phyloP scores from a whole-genome alignment of 768 basidiomycete species.

The Paxillus ammoniavirescens region DNA sequence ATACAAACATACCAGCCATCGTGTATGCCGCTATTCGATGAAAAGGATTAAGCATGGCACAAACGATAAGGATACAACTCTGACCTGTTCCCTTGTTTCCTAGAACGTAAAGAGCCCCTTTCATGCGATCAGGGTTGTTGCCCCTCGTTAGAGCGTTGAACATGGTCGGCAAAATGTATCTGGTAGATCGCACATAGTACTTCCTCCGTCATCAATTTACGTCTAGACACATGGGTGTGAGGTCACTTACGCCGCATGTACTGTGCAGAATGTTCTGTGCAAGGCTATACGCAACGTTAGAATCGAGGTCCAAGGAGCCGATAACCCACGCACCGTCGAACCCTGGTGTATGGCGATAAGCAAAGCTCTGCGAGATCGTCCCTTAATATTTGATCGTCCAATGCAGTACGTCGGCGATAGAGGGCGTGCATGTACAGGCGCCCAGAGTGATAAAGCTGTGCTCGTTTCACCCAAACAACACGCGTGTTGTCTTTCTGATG shows the following conservation, averaged over 20 bases:
- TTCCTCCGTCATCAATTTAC: constrained; percentile 27
- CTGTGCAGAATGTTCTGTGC: constrained; percentile 65
- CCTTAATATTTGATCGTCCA: constrained; percentile 68
- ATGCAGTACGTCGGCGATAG: constrained; percentile 67
- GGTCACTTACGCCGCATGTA: constrained; percentile 55
- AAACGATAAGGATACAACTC: constrained; percentile 16
- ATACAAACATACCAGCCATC: constrained; percentile 52
- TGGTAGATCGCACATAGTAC: constrained; percentile 73
- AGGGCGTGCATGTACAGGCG: constrained; percentile 76
- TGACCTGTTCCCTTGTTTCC: constrained; percentile 70
- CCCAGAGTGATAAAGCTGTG: constrained; percentile 73
- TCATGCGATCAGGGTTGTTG: constrained; percentile 90
- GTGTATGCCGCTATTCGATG: constrained; percentile 57
- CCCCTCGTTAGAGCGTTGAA: constrained; percentile 67
- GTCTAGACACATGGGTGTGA: not conserved
- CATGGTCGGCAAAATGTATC: constrained; percentile 57
- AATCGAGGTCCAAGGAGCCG: not conserved
- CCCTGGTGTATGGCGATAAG: constrained; percentile 75
- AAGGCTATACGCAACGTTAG: constrained; percentile 43
- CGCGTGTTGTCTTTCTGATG: constrained; percentile 77
- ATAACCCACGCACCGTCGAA: constrained; percentile 55
- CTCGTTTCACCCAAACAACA: constrained; percentile 71
- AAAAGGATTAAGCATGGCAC: constrained; percentile 8
- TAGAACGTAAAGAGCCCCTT: constrained; percentile 85
- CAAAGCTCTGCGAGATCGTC: constrained; percentile 70